Evolutionary conservation across 805 yeast genomes (phyloP), one percentile per base, ranked within the genome.

Genomic region (Yarrowia osloensis): DNA sequence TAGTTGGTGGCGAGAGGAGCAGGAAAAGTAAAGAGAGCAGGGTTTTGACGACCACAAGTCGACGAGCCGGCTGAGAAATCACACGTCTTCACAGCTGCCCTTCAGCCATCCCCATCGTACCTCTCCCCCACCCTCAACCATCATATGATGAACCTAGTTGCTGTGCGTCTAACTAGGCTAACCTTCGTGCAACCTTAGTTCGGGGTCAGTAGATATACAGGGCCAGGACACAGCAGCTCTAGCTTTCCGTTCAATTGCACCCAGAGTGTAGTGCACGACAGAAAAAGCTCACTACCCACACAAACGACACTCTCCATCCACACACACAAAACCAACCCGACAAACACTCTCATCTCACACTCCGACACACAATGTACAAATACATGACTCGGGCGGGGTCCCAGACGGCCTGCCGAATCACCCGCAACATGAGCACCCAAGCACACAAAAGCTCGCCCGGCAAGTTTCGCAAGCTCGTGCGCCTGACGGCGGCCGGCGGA

Each of bases 71-170:
- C n/a, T n/a, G n/a, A n/a, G n/a, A n/a, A n/a, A n/a, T n/a, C n/a
- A n/a, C n/a, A n/a, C n/a, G n/a, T n/a, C n/a, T n/a, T n/a, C n/a
- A n/a, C n/a, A n/a, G n/a, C n/a, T n/a, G n/a, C n/a, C n/a, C n/a
- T n/a, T n/a, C n/a, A n/a, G n/a, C n/a, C n/a, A n/a, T n/a, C n/a
- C n/a, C n/a, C n/a, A n/a, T n/a, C n/a, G n/a, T n/a, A n/a, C n/a
- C n/a, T n/a, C n/a, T n/a, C 31, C 28, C 28, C 29, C 31, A 13
- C 29, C 24, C 52, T 13, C 54, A n/a, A n/a, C 26, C 59, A 54
- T 54, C 61, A 54, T 54, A 35, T 54, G 61, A 54, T 54, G 61
- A 54, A 54, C 61, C 61, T 35, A 17, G 61, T 54, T 54, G 61
- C 61, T 54, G 22, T 54, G 61, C 61, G 61, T 54, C 22, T 54